Evolutionary conservation across 2,329 filamentous ascomycete genomes (phyloP), one percentile per base, ranked within the genome.

Genomic region (Dactylonectria macrodidyma): DNA sequence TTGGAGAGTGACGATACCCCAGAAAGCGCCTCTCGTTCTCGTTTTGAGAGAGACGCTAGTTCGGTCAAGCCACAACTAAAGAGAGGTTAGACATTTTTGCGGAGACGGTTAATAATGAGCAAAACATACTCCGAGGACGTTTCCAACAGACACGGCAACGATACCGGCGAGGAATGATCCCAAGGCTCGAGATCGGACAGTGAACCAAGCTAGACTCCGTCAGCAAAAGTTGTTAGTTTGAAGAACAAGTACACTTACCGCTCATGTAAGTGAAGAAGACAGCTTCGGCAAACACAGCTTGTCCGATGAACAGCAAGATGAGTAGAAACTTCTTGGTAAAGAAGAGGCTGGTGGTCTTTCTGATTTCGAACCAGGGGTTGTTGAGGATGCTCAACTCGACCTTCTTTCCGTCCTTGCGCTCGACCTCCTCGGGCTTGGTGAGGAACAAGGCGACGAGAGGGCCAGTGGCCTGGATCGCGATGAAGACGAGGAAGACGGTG

Each of bases 91-190:
- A 3, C 1, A 2, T 0, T 6, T 1, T 1, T 1, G 75, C 7
- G 0, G 73, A 22, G 0, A 51, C 16, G 6, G 62, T 19, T 19
- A 78, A 72, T 73, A 73, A 84, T 30, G 0, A 34, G 4, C 22
- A 63, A 16, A 44, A 81, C 78, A 73, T 78, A 87, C 83, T 1
- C 92, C 92, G 0, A 93, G 83, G 0, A 93, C 38, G 60, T 93
- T 93, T 1, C 92, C 91, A 1, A 84, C 84, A 2, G 87, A 87
- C 1, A 93, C 85, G 1, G 91, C 91, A 7, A 92, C 84, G 11
- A 94, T 86, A 1, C 91, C 92, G 0, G 90, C 91, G 3, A 94
- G 75, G 73, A 95, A 92, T 0, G 91, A 93, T 0, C 90, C 92
- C 1, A 94, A 81, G 0, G 92, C 91, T 52, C 92, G 84, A 1